Percentiles rank a stretch among this genome's conserved stretches.
These are phyloP conservation scores for Neurospora pannonica DNA, from an alignment of 495 filamentous ascomycete species.

Conservation along the genomic window DNA sequence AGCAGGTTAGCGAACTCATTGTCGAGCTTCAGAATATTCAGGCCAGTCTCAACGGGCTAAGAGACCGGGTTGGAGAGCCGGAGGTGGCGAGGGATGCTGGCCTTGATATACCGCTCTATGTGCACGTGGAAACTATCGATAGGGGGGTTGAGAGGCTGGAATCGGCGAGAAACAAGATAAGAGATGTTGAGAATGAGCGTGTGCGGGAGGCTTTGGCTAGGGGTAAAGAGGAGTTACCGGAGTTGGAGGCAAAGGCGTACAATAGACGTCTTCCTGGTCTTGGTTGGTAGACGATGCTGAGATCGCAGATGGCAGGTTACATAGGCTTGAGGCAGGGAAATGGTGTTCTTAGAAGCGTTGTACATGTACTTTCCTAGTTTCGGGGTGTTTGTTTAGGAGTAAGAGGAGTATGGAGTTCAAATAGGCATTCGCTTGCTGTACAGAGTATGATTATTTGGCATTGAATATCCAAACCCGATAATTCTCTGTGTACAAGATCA, in stretches of 20 bases:
- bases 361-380: neutral
- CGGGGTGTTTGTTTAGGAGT: neutral
- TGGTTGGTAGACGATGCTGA: neutral
- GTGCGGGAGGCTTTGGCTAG: constrained; percentile 41
- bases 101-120: constrained; percentile 47
- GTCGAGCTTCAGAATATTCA: constrained; percentile 58
- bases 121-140: constrained; percentile 63
- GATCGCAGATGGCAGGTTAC: neutral
- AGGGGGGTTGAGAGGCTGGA: constrained; percentile 58
- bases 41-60: constrained; percentile 54
- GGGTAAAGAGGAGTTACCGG: constrained; percentile 13
- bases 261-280: neutral
- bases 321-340: neutral
- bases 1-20: constrained; percentile 49
- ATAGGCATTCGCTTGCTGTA: neutral
- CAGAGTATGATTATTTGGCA: neutral
- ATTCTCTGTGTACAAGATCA: neutral
- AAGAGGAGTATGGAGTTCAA: neutral
- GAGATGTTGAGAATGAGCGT: constrained; percentile 49
- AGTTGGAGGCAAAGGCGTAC: constrained; percentile 6
- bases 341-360: neutral
- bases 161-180: constrained; percentile 41
- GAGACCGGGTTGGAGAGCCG: constrained; percentile 54
- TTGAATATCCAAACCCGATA: neutral
- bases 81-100: constrained; percentile 33